Conservation (phyloP, 2,329 filamentous ascomycete genomes). For the Penicillium hordei region DNA sequence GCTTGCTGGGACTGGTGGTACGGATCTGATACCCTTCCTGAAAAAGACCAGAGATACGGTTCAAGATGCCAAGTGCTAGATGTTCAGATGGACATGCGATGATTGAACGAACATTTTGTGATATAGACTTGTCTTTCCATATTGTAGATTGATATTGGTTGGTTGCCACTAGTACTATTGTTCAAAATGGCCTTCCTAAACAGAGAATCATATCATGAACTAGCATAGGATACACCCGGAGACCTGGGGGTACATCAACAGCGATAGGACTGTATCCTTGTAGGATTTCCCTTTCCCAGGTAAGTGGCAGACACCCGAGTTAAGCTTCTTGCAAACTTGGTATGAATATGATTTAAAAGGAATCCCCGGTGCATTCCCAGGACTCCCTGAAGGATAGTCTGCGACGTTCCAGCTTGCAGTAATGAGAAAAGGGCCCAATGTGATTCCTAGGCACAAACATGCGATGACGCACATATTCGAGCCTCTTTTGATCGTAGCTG, state of each 20-base stretch:
- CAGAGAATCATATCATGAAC: not conserved
- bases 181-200: not conserved
- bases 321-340: not conserved
- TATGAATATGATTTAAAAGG: not conserved
- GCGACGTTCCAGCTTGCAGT: not conserved
- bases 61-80: constrained; percentile 39
- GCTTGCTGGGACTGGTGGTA: constrained; percentile 53
- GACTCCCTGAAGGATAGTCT: not conserved
- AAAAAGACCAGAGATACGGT: constrained; percentile 55
- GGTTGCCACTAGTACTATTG: not conserved
- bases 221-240: not conserved
- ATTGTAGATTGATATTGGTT: not conserved
- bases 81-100: constrained; percentile 8
- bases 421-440: not conserved
- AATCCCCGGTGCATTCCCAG: not conserved
- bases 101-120: constrained; percentile 2
- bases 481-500: not conserved
- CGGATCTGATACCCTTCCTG: constrained; percentile 54
- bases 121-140: not conserved
- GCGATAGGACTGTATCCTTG: not conserved
- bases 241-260: not conserved
- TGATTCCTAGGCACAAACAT: not conserved
- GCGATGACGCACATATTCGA: not conserved
- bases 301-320: not conserved
- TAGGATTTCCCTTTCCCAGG: not conserved